Conservation (phyloP, 148 eudicot species). For the Amaranthus cruentus region DNA sequence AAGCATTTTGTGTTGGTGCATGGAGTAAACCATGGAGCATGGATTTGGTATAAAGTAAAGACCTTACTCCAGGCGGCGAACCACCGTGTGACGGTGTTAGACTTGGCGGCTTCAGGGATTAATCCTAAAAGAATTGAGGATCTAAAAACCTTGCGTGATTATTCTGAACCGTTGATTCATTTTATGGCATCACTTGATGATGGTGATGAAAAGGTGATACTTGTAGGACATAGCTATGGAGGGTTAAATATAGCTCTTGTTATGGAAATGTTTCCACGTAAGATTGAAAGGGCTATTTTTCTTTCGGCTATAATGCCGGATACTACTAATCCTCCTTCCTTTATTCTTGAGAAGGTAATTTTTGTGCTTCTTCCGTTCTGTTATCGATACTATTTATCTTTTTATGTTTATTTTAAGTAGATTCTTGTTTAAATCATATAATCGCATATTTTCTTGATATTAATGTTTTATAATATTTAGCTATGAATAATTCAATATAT, state of each 20-base stretch:
- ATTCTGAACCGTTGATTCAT: not conserved
- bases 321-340: slow-evolving; percentile 10
- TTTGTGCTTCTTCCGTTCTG: not conserved
- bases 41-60: slow-evolving; percentile 45
- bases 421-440: too few species aligned
- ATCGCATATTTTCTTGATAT: too few species aligned
- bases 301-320: slow-evolving; percentile 17
- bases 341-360: slow-evolving; percentile 11
- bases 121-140: slow-evolving; percentile 20
- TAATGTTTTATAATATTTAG: too few species aligned
- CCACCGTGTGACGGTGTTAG: slow-evolving; percentile 31
- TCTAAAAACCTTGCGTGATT: slow-evolving; percentile 21
- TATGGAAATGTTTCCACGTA: slow-evolving; percentile 10
- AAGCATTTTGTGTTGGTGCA: slow-evolving; percentile 43
- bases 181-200: not conserved
- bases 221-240: slow-evolving; percentile 23
- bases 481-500: too few species aligned
- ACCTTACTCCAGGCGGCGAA: slow-evolving; percentile 27
- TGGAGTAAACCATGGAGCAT: slow-evolving; percentile 43
- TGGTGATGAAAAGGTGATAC: slow-evolving; percentile 11
- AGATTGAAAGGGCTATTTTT: slow-evolving; percentile 17
- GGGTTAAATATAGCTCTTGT: slow-evolving; percentile 7
- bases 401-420: too few species aligned
- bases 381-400: too few species aligned
- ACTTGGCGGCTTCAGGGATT: slow-evolving; percentile 32